phyloP scores from a whole-genome alignment of 306 rosid genomes.

The Trifolium pratense region DNA sequence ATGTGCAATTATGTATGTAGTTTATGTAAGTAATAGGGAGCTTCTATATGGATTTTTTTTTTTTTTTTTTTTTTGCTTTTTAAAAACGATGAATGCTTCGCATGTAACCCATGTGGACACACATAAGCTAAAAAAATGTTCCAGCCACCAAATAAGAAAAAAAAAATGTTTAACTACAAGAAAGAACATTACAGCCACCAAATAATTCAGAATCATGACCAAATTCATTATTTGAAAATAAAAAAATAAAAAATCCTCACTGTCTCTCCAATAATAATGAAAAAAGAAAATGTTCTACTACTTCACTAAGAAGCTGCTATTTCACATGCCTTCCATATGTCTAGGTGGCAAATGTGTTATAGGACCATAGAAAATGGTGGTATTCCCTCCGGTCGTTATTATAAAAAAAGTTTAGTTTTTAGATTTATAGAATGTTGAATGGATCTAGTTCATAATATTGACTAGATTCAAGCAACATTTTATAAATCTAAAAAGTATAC shows the following conservation, averaged over 20 bases:
- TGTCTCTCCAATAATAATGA: constrained; percentile 54
- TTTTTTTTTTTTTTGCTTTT: too few relatives aligned
- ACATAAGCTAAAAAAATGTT: constrained; percentile 39
- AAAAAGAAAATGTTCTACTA: constrained; percentile 37
- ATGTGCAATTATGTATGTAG: constrained; percentile 76
- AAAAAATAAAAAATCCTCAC: not conserved
- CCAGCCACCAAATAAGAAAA: constrained; percentile 37
- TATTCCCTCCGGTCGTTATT: too few relatives aligned
- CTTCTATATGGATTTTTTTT: constrained; percentile 32
- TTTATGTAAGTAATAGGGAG: too few relatives aligned
- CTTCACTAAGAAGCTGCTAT: constrained; percentile 71
- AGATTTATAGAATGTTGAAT: too few relatives aligned
- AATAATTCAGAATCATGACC: constrained; percentile 33
- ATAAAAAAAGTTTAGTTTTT: too few relatives aligned
- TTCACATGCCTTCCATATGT: constrained; percentile 68
- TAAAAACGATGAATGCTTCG: constrained; percentile 49
- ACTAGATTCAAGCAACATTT: too few relatives aligned
- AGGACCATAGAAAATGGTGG: too few relatives aligned
- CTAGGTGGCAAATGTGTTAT: constrained; percentile 35
- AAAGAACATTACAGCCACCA: constrained; percentile 28
- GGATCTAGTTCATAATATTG: too few relatives aligned
- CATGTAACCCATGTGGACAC: constrained; percentile 63
- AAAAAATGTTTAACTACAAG: not conserved
- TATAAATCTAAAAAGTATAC: too few relatives aligned
- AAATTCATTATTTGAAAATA: constrained; percentile 35